Percentiles rank a stretch among this genome's conserved stretches.
These are phyloP conservation scores for Kwoniella pini DNA, from an alignment of 768 basidiomycete species.

Conservation along the genomic window DNA sequence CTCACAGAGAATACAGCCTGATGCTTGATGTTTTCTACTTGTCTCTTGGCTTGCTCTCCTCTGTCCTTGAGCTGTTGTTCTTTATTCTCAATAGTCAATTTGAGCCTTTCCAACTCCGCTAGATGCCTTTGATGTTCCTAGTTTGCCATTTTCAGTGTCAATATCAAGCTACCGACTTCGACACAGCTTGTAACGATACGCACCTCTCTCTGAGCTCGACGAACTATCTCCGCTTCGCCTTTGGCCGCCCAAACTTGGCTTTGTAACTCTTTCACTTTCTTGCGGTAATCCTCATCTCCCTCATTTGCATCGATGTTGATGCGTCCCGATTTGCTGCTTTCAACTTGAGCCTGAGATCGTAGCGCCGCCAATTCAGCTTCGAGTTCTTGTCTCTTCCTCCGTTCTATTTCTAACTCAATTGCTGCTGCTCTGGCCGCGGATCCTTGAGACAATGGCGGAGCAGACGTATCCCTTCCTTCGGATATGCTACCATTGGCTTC, in stretches of 20 bases:
- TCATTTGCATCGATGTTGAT: background rate
- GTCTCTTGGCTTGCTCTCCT: conserved; percentile 26
- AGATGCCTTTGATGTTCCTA: conserved; percentile 28
- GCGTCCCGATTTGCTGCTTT: background rate
- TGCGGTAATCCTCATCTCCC: conserved; percentile 10
- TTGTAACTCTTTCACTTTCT: conserved; percentile 26
- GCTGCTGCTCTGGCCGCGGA: conserved; percentile 27
- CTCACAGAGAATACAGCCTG: conserved; percentile 44
- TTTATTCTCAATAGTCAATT: conserved; percentile 26
- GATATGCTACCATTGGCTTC: conserved; percentile 2
- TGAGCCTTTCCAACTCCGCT: conserved; percentile 29
- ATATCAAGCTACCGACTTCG: too few species aligned
- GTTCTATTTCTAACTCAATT: conserved; percentile 37
- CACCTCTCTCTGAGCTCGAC: conserved; percentile 35
- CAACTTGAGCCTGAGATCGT: background rate
- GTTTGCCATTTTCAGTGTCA: background rate
- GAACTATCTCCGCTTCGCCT: conserved; percentile 39
- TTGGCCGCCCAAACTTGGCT: conserved; percentile 34
- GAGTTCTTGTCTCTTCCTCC: conserved; percentile 11
- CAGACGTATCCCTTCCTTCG: background rate
- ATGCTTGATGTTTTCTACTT: conserved; percentile 38
- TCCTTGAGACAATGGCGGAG: conserved; percentile 37
- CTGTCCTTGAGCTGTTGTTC: conserved; percentile 28
- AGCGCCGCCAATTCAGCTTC: conserved; percentile 21
- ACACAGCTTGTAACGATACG: conserved; percentile 1